Base-by-base conservation (phyloP, 2,329 filamentous ascomycete species). In the Atkinsonella hypoxylon region DNA sequence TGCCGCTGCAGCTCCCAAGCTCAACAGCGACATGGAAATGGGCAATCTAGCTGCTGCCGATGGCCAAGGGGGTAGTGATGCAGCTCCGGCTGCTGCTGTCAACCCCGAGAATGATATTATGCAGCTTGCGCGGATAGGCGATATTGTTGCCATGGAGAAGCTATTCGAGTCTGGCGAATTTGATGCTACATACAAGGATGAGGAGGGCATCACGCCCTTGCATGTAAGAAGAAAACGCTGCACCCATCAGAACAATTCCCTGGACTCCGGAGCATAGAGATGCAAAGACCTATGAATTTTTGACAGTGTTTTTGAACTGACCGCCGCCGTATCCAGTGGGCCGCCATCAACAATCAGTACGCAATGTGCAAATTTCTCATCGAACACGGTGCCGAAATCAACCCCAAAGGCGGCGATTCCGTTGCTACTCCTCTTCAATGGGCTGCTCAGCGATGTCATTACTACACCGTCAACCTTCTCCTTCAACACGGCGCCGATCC, bases 311-410 rank as follows among this genome's bases (percentile, higher is more conserved):
- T 11, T n/a, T 4, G 12, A 34, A 42, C 47, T 48, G 38, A 48
- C 47, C 22, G 18, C 47, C 22, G 18, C 18, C 12, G 17, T 48
- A 43, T 10, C 58, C 49, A 98, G 89, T 98, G 93, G 93, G 93
- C 93, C 45, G 89, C 94, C 38, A 97, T 98, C 67, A 98, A 98
- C 72, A 97, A 97, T 64, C 93, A 96, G 66, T 94, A 91, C 71
- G 87, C 88, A 58, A 89, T 97, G 75, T 96, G 91, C 78, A 91
- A 93, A 67, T 96, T 94, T 69, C 82, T 98, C 43, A 79, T 98
- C 64, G 87, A 79, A 47, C 70, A 74, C 55, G 89, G 89, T 62
- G 93, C 90, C 62, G 86, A 95, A 64, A 85, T 97, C 61, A 97
- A 98, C 70, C 85, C 83, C 55, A 95, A 94, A 68, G 93, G 94